phyloP scores from a whole-genome alignment of 2,329 filamentous ascomycete genomes.

The Blastomyces percursus region DNA sequence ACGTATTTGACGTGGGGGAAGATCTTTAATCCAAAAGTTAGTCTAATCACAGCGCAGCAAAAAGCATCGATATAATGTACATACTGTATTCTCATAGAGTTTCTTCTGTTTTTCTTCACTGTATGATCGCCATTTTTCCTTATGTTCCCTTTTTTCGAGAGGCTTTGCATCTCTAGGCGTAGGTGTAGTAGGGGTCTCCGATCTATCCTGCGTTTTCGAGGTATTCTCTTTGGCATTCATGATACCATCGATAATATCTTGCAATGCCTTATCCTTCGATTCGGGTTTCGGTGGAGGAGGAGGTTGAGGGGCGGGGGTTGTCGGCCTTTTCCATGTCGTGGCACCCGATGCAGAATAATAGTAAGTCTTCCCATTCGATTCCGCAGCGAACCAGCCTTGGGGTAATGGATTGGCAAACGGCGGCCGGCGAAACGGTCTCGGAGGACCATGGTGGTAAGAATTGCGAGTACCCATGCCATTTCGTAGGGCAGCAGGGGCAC shows the following conservation, averaged over 20 bases:
- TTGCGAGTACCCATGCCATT: slow-evolving; percentile 47
- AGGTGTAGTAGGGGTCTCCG: slow-evolving; percentile 42
- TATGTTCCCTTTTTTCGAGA: slow-evolving; percentile 37
- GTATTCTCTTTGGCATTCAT: slow-evolving; percentile 56
- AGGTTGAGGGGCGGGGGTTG: slow-evolving; percentile 53
- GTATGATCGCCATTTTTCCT: slow-evolving; percentile 42
- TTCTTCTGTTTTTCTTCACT: slow-evolving; percentile 79
- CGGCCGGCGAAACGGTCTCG: slow-evolving; percentile 45
- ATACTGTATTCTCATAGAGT: slow-evolving; percentile 84
- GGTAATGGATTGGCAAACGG: slow-evolving; percentile 50
- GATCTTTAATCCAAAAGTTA: slow-evolving; percentile 44
- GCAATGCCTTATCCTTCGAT: slow-evolving; percentile 63
- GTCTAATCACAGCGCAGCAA: background rate
- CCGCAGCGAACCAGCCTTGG: slow-evolving; percentile 73
- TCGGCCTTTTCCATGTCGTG: slow-evolving; percentile 74
- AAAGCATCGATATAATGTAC: slow-evolving; percentile 25
- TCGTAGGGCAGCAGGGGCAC: slow-evolving; percentile 34
- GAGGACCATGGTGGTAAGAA: slow-evolving; percentile 46
- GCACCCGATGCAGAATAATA: slow-evolving; percentile 71
- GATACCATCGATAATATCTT: slow-evolving; percentile 76
- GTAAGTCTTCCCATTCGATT: slow-evolving; percentile 64
- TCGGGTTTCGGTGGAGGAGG: slow-evolving; percentile 52
- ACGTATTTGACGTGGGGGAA: slow-evolving; percentile 77
- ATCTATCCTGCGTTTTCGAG: slow-evolving; percentile 38
- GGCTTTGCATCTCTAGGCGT: slow-evolving; percentile 54